Conservation (phyloP, 495 filamentous ascomycete species). For the Lindgomyces ingoldianus region DNA sequence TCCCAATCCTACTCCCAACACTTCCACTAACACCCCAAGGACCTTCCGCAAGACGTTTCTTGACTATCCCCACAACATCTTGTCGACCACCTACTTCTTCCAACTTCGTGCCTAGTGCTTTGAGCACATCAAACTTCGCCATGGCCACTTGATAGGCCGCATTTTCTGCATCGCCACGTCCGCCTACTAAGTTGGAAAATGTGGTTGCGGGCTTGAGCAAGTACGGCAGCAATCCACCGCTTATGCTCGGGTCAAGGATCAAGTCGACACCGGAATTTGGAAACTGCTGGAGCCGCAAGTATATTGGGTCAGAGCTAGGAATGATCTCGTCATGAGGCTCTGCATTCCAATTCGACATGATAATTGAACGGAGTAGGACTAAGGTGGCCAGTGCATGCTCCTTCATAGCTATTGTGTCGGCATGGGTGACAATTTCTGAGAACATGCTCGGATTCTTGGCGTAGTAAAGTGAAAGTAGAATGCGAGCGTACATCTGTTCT, state of each 20-base stretch:
- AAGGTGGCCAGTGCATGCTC: slow-evolving; percentile 60
- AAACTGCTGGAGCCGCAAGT: slow-evolving; percentile 37
- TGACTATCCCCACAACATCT: slow-evolving; percentile 24
- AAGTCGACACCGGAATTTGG: slow-evolving; percentile 30
- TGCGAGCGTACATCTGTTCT: slow-evolving; percentile 55
- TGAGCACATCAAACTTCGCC: slow-evolving; percentile 60
- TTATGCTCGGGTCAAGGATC: slow-evolving; percentile 25
- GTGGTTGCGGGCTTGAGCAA: slow-evolving; percentile 61
- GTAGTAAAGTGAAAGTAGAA: slow-evolving; percentile 59
- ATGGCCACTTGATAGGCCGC: slow-evolving; percentile 61
- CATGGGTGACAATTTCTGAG: slow-evolving; percentile 53
- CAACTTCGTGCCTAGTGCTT: slow-evolving; percentile 42
- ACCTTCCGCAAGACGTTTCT: slow-evolving; percentile 27
- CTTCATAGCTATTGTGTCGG: slow-evolving; percentile 60
- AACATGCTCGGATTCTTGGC: slow-evolving; percentile 55
- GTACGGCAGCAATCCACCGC: slow-evolving; percentile 54
- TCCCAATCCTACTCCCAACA: slow-evolving; percentile 33
- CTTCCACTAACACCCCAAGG: slow-evolving; percentile 27
- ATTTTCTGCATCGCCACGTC: slow-evolving; percentile 59
- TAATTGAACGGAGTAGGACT: slow-evolving; percentile 54
- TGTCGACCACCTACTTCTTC: slow-evolving; percentile 15
- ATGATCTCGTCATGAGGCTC: slow-evolving; percentile 38
- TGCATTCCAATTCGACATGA: slow-evolving; percentile 57
- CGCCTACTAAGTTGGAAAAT: slow-evolving; percentile 60
- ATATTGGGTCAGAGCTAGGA: slow-evolving; percentile 16